Evolutionary conservation across 73 alveolate genomes (phyloP).

Genomic region (Effrenium voratum): DNA sequence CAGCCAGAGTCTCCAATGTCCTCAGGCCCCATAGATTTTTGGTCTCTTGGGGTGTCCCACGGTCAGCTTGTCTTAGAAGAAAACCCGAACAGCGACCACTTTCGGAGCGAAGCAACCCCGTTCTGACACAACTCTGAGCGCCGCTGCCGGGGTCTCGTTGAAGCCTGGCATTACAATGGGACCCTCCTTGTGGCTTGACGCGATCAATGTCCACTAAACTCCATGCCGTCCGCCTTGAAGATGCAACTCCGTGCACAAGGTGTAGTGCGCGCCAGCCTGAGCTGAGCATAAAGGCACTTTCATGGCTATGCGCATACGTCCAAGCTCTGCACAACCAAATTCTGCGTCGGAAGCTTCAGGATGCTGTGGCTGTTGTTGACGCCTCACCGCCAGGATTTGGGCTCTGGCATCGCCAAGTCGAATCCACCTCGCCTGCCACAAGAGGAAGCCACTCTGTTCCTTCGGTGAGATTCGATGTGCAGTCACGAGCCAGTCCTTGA

Average conservation of each 20-base stretch:
- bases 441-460: constrained; percentile 38
- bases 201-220: too few relatives aligned
- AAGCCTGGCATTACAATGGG: too few relatives aligned
- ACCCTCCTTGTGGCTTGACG: too few relatives aligned
- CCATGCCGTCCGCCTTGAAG: background rate
- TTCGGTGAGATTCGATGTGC: constrained; percentile 2
- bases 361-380: constrained; percentile 23
- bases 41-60: too few relatives aligned
- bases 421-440: background rate
- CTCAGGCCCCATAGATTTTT: too few relatives aligned
- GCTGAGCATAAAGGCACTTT: background rate
- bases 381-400: background rate
- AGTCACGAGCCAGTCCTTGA: constrained; percentile 42
- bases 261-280: constrained; percentile 51
- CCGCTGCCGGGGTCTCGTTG: too few relatives aligned
- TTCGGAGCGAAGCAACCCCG: too few relatives aligned
- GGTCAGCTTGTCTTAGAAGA: too few relatives aligned
- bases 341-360: background rate
- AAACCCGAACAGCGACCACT: too few relatives aligned
- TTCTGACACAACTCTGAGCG: too few relatives aligned
- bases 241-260: constrained; percentile 15
- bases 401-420: background rate
- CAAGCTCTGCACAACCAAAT: background rate
- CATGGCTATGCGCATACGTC: background rate
- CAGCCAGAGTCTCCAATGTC: constrained; percentile 46